Evolutionary conservation across 352 stramenopile species (phyloP), one percentile per base, ranked within the genome.

Genomic region (Globisporangium camurandrum): DNA sequence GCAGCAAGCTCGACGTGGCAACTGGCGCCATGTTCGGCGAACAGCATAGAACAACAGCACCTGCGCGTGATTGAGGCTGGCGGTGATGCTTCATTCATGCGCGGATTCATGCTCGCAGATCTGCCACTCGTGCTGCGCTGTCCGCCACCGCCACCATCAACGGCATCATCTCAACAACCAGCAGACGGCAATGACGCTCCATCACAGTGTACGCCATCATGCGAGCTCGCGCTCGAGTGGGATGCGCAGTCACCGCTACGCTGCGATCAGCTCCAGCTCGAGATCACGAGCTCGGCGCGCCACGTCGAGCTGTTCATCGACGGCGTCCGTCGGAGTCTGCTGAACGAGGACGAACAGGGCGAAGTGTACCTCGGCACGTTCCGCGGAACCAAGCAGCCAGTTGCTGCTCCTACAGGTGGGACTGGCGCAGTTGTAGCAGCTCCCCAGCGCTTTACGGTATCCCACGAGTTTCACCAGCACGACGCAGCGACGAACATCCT

Each of bases 301-400:
- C 75, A 93, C 47, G 62, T 88, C 2, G 82, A 93, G 45, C 40
- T 91, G 1, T 72, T 84, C 46, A 60, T 70, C 0, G 59, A 78
- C 11, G 72, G 75, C 14, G 63, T 74, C 9, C 58, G 71, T 1
- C 67, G 64, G 43, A 90, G 59, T 28, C 20, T 91, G 28, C 46
- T 88, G 26, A 76, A 75, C 11, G 71, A 86, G 36, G 61, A 80
- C 2, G 66, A 91, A 56, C 50, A 67, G 19, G 69, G 68, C 3
- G 75, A 88, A 41, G 61, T 87, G 49, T 91, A 91, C 49, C 41
- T 91, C 3, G 80, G 80, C 45, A 91, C 80, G 14, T 84, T 83
- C 33, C 75, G 75, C 23, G 80, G 76, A 46, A 6, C 24, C 14
- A 60, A 45, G 34, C 34, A 39, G 34, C 14, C 34, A 5, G 30